phyloP scores from a whole-genome alignment of 2,329 filamentous ascomycete species.

The Sporothrix phasma region DNA sequence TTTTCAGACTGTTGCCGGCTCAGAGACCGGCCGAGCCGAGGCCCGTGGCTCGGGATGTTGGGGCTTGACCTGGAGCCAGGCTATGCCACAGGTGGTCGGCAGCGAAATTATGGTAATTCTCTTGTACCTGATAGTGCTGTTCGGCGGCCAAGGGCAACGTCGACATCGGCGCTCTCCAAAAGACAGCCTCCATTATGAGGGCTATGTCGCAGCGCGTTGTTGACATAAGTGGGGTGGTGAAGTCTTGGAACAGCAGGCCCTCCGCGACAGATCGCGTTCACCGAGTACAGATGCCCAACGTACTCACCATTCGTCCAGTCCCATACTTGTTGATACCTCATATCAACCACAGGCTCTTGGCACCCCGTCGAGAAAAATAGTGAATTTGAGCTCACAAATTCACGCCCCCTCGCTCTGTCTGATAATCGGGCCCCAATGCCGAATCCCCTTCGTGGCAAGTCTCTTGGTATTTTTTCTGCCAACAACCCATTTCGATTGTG shows the following conservation, averaged over 20 bases:
- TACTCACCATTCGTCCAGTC: constrained; percentile 36
- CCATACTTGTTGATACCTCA: constrained; percentile 38
- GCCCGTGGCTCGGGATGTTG: constrained; percentile 41
- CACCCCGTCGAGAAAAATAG: constrained; percentile 37
- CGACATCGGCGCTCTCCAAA: constrained; percentile 53
- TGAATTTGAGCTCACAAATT: constrained; percentile 25
- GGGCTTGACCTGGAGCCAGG: constrained; percentile 50
- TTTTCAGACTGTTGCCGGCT: constrained; percentile 46
- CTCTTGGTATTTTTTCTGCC: constrained; percentile 73
- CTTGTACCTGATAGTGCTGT: constrained; percentile 40
- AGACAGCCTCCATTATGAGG: constrained; percentile 66
- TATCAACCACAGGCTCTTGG: constrained; percentile 41
- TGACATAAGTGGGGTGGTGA: constrained; percentile 93
- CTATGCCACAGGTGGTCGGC: constrained; percentile 35
- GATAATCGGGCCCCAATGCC: constrained; percentile 30
- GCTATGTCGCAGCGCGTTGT: constrained; percentile 96
- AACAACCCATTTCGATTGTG: constrained; percentile 63
- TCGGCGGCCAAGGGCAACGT: constrained; percentile 51
- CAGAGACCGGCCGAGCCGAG: constrained; percentile 45
- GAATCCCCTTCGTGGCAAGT: constrained; percentile 81
- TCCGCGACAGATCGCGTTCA: constrained; percentile 49
- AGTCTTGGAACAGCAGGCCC: constrained; percentile 61
- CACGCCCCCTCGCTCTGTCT: constrained; percentile 26
- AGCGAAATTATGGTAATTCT: constrained; percentile 47
- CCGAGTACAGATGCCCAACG: constrained; percentile 42